Evolutionary conservation across 2,329 filamentous ascomycete species (phyloP).

Genomic region (Blastomyces emzantsi): DNA sequence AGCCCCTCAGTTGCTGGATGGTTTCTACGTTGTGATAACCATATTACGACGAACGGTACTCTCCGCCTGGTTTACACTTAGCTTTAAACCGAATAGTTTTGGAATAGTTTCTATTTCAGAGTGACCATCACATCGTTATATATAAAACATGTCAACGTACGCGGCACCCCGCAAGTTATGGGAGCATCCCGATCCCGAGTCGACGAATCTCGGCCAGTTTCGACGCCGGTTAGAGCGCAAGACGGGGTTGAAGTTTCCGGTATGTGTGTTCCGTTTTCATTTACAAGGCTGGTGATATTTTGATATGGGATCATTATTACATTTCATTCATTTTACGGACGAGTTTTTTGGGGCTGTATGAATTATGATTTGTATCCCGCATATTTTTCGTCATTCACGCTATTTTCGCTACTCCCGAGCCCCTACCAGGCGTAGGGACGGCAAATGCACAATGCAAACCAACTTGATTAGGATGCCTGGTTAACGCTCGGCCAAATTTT

Average conservation of each 20-base stretch:
- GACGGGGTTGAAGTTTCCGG: constrained; percentile 16
- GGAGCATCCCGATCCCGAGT: constrained; percentile 21
- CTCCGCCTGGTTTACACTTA: too few relatives aligned
- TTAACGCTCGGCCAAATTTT: constrained; percentile 4
- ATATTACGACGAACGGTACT: too few relatives aligned
- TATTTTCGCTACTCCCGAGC: not conserved
- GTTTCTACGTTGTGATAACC: too few relatives aligned
- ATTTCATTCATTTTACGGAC: too few relatives aligned
- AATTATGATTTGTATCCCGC: not conserved
- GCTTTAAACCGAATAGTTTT: not conserved
- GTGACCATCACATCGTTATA: too few relatives aligned
- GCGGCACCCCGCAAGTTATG: constrained; percentile 19
- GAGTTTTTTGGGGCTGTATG: not conserved
- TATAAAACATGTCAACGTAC: not conserved
- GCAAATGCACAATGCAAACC: not conserved
- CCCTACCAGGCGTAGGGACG: not conserved
- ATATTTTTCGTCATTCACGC: not conserved
- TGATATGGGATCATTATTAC: not conserved
- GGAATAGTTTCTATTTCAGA: not conserved
- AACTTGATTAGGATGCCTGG: not conserved
- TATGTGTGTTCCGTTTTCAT: not conserved
- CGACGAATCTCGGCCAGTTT: constrained; percentile 20
- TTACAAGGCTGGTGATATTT: not conserved
- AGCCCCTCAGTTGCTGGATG: too few relatives aligned
- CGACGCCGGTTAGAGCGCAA: constrained; percentile 16